Base-by-base conservation (phyloP, 2,329 filamentous ascomycete genomes). In the Cladosporium austrohemisphaericum region DNA sequence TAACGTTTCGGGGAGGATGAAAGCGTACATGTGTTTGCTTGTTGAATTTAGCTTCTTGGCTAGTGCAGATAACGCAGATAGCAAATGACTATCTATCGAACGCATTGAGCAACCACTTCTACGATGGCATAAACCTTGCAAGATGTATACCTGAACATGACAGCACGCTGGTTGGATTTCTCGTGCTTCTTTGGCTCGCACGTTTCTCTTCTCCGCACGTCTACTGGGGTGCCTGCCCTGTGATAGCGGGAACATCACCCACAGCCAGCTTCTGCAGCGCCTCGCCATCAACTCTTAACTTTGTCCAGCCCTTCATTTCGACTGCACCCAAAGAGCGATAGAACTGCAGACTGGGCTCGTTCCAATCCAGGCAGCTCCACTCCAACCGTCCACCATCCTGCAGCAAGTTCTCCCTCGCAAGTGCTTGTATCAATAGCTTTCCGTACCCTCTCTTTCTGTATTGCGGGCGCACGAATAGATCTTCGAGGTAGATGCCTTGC, bases 351-450 rank as follows among this genome's bases (percentile, higher is more conserved):
- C 86, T 91, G 6, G 88, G 87, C 74, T 88, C 81, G 64, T 97
- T 97, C 90, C 90, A 95, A 71, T 88, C 92, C 60, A 96, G 70
- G 55, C 95, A 93, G 57, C 78, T 83, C 92, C 92, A 97, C 64
- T 97, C 91, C 49, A 97, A 71, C 51, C 92, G 76, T 6, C 78
- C 83, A 1, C 90, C 90, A 3, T 79, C 76, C 56, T 91, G 84
- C 46, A 78, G 77, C 46, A 86, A 63, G 3, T 89, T 84, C 72
- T 95, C 87, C 62, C 79, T 81, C n/a, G 91, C 92, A 64, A 96
- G 71, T 57, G 82, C 80, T 53, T 79, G 79, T 41, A 97, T 74
- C 64, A 97, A 68, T 59, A 76, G 73, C 68, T 84, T 86, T 31
- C 91, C 92, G 64, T 92, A 95, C 1, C 91, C 91, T 53, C 80